Evolutionary conservation across 805 yeast genomes (phyloP), one percentile per base, ranked within the genome.

Genomic region (Spathaspora passalidarum): DNA sequence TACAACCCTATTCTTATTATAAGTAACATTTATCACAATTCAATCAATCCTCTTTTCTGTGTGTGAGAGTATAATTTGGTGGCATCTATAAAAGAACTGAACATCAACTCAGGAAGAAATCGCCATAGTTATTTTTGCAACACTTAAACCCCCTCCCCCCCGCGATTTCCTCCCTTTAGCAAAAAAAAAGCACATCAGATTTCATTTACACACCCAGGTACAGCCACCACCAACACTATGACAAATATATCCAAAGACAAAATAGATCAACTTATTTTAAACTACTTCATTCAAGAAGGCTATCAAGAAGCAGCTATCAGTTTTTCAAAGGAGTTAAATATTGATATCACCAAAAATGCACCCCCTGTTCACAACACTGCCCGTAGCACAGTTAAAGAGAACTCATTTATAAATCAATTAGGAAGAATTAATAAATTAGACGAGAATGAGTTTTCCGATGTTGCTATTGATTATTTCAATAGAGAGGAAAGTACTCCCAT

Each of bases 231-330:
- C 25, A 22, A 22, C 25, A 22, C 36, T 6, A 36, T 36, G 34
- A 18, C 41, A 38, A 34, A 32, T 17, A 56, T 65, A 18, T 49
- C 67, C 32, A 65, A 67, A 48, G 56, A 58, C 37, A 65, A 69
- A 56, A 64, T 80, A 54, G 80, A 77, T 63, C 68, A 69, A 40
- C 60, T 88, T 47, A 74, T 89, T 10, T 72, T 88, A 60, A 83
- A 86, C 66, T 88, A 86, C 62, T 76, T 89, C 49, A 79, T 89
- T 11, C 79, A 81, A 43, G 91, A 88, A 65, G 95, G 94, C 0
- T 84, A 86, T 59, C 82, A 82, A 48, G 75, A 81, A 11, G 82
- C 95, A 0, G 86, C 88, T 1, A 47, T 67, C 11, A 73, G 75
- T 38, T 81, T 87, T 66, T 77, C 88, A 2, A 67, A 69, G 44